phyloP scores from a whole-genome alignment of 768 basidiomycete species.

The Lactarius psammicola region DNA sequence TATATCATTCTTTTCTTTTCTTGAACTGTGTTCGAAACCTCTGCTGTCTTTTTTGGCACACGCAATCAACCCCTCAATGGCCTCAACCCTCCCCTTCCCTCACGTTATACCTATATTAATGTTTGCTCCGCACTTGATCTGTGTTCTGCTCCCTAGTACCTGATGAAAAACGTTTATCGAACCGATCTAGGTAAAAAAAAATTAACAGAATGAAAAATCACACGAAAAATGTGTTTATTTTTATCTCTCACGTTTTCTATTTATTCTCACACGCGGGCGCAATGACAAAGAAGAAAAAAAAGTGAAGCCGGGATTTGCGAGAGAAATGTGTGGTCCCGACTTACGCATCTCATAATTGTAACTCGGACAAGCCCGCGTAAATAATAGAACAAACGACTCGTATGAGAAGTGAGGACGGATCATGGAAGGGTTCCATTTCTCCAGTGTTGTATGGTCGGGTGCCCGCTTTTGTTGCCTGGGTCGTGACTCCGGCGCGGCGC shows the following conservation, averaged over 20 bases:
- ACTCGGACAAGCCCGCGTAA: too few species aligned
- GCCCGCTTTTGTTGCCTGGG: too few species aligned
- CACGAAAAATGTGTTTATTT: neutral
- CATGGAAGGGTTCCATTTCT: too few species aligned
- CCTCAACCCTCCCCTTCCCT: neutral
- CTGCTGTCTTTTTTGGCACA: neutral
- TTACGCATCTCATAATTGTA: too few species aligned
- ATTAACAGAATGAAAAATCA: neutral
- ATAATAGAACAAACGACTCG: too few species aligned
- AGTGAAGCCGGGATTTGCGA: too few species aligned
- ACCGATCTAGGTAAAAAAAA: neutral
- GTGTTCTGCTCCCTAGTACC: neutral
- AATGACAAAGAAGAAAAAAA: too few species aligned
- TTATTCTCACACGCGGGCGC: too few species aligned
- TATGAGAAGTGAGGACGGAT: too few species aligned
- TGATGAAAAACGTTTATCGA: neutral
- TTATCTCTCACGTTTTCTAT: neutral
- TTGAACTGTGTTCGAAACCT: neutral
- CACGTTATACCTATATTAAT: slow-evolving; percentile 3
- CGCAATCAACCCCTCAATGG: neutral
- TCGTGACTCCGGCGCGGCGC: too few species aligned
- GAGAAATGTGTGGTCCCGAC: too few species aligned
- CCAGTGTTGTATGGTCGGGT: too few species aligned
- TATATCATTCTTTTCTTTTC: neutral
- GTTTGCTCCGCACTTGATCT: neutral